Base-by-base conservation (phyloP, 495 filamentous ascomycete species). In the Beverwykella pulmonaria region DNA sequence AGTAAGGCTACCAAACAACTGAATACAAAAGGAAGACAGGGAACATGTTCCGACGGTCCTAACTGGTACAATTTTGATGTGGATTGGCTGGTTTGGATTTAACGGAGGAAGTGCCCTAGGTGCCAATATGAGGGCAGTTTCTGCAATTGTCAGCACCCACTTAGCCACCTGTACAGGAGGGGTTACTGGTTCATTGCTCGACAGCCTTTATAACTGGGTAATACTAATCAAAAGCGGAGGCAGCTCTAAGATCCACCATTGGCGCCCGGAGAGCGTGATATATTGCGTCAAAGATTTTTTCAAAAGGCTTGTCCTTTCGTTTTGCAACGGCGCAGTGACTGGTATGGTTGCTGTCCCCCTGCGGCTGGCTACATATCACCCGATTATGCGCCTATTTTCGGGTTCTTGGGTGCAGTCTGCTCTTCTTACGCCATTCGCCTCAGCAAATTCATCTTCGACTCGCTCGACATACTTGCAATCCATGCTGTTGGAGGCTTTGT, bases 11-110 rank as follows among this genome's bases (percentile, higher is more conserved):
- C 15, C 20, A 9, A 22, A 34, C 15, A 41, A 58, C 22, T 58
- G 54, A 32, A 41, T 58, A 12, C 54, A 36, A 20, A 41, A 22
- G 4, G 54, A 58, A 5, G 32, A 15, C 27, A 41, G 22, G 5
- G 29, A 36, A 20, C 54, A 58, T 58, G 54, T 58, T 29, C 32
- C 54, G 5, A 58, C 54, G 26, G 54, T 58, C 14, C 9, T 58
- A 15, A 41, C 27, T 20, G 54, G 54, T 17, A 58, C 54, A 10
- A 58, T 58, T 22, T 22, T 58, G 10, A 26, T 58, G 15, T 58
- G 54, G 54, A 36, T 58, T 58, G 54, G 54, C 9, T 58, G 54
- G 54, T 58, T 58, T 41, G 54, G 54, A 8, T 58, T 58, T 32
- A 58, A 58, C 20, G 54, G 54, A 15, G 54, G 54, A 7, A 58